These are phyloP conservation scores for Trichoderma simmonsii DNA, from an alignment of 2,329 filamentous ascomycete species.

Conservation along the genomic window DNA sequence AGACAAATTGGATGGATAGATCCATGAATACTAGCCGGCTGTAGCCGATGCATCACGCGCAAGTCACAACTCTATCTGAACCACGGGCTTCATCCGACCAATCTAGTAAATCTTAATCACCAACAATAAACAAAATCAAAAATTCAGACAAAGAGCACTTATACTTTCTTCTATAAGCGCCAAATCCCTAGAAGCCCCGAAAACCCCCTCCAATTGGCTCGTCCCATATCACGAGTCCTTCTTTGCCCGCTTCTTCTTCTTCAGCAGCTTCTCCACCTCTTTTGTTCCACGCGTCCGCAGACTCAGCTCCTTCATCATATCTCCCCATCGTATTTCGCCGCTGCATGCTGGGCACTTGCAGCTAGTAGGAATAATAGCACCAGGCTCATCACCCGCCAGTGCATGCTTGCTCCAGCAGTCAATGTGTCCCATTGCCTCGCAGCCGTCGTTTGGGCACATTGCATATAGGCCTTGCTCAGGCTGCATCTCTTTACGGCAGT, in stretches of 20 bases:
- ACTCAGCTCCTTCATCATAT: conserved; percentile 79
- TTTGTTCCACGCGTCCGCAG: conserved; percentile 68
- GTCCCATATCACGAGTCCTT: conserved; percentile 14
- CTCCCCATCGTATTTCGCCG: conserved; percentile 62
- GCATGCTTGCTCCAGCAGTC: conserved; percentile 58
- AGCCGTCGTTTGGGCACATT: conserved; percentile 52
- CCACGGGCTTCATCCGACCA: neutral
- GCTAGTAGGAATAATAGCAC: conserved; percentile 60
- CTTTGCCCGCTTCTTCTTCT: conserved; percentile 41
- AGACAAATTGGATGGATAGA: neutral
- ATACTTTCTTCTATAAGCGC: neutral
- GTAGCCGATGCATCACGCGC: neutral
- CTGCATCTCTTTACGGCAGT: conserved; percentile 48
- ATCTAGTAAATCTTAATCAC: neutral
- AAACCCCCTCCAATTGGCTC: neutral
- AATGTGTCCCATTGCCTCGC: conserved; percentile 57
- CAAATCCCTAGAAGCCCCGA: neutral
- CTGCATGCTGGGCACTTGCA: conserved; percentile 72
- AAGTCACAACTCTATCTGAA: neutral
- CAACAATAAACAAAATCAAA: neutral
- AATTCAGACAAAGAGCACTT: neutral
- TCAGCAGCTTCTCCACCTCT: conserved; percentile 67
- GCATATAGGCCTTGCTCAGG: conserved; percentile 52
- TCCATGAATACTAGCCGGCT: neutral
- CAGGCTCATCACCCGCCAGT: conserved; percentile 36